phyloP scores from a whole-genome alignment of 768 basidiomycete species.

The Lactarius deliciosus region DNA sequence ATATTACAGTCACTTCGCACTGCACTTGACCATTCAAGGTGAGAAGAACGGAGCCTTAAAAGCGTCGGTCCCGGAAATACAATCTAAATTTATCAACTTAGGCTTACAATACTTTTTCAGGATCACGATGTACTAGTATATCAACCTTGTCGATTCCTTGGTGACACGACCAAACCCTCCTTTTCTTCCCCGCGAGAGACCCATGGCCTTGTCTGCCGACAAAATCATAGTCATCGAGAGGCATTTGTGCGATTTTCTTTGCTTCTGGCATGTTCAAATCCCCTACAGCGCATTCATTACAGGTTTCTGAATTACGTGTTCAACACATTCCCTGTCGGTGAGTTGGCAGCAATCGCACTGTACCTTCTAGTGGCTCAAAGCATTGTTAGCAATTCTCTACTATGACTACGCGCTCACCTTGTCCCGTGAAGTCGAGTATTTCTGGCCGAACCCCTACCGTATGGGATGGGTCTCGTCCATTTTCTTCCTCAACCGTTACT shows the following conservation, averaged over 20 bases:
- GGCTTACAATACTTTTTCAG: too few relatives aligned
- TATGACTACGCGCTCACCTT: slow-evolving; percentile 31
- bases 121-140: too few relatives aligned
- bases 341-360: not conserved
- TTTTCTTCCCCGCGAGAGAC: not conserved
- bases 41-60: too few relatives aligned
- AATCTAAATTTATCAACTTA: too few relatives aligned
- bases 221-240: not conserved
- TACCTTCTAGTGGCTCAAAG: not conserved
- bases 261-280: not conserved
- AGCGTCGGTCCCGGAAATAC: too few relatives aligned
- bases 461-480: slow-evolving; percentile 13
- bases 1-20: too few relatives aligned
- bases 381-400: slow-evolving; percentile 25
- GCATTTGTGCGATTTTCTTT: not conserved
- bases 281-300: not conserved
- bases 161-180: not conserved
- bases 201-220: not conserved
- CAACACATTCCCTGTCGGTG: slow-evolving; percentile 6
- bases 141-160: too few relatives aligned
- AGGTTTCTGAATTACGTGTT: not conserved
- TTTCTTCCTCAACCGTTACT: slow-evolving; percentile 31
- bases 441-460: slow-evolving; percentile 20
- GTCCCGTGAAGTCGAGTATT: slow-evolving; percentile 27
- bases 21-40: too few relatives aligned